Conservation (phyloP, 1,284 basidiomycete genomes). For the Tilletiaria anomala region DNA sequence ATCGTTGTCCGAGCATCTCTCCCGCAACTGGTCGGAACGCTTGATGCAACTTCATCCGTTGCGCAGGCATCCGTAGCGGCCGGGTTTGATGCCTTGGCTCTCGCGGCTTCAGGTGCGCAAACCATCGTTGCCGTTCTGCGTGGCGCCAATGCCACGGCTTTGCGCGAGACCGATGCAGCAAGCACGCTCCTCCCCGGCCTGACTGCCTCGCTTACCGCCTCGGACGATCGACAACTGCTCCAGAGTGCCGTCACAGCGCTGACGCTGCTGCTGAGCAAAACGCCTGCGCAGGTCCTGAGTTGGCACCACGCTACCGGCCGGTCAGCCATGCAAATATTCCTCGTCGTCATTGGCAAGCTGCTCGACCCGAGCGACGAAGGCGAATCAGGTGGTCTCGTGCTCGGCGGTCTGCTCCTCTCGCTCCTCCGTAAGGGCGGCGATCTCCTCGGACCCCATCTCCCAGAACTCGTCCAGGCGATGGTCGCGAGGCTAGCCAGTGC, state of each 20-base stretch:
- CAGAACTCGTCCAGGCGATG: conserved; percentile 71
- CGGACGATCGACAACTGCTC: conserved; percentile 19
- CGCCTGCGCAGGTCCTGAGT: conserved; percentile 45
- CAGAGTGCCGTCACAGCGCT: conserved; percentile 70
- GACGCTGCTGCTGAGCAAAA: conserved; percentile 72
- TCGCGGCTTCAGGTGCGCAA: background rate
- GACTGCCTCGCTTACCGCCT: conserved; percentile 9
- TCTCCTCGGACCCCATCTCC: conserved; percentile 63
- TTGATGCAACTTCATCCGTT: conserved; percentile 44
- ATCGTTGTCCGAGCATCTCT: conserved; percentile 58
- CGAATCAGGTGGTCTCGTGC: conserved; percentile 65
- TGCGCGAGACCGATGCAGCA: conserved; percentile 52
- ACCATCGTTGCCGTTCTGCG: conserved; percentile 49
- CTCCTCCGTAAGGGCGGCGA: conserved; percentile 66
- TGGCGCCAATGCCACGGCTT: conserved; percentile 55
- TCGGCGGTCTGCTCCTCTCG: conserved; percentile 88
- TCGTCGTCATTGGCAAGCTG: conserved; percentile 22
- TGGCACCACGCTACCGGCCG: conserved; percentile 45
- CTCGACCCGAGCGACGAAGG: conserved; percentile 18
- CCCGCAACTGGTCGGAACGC: conserved; percentile 55
- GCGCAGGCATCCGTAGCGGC: conserved; percentile 7
- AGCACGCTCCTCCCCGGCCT: conserved; percentile 11
- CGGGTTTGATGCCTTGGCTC: background rate
- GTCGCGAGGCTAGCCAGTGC: conserved; percentile 63
- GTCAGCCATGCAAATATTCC: conserved; percentile 14